These are phyloP conservation scores for Fusarium tupiense DNA, from an alignment of 2,329 filamentous ascomycete genomes.

Conservation along the genomic window DNA sequence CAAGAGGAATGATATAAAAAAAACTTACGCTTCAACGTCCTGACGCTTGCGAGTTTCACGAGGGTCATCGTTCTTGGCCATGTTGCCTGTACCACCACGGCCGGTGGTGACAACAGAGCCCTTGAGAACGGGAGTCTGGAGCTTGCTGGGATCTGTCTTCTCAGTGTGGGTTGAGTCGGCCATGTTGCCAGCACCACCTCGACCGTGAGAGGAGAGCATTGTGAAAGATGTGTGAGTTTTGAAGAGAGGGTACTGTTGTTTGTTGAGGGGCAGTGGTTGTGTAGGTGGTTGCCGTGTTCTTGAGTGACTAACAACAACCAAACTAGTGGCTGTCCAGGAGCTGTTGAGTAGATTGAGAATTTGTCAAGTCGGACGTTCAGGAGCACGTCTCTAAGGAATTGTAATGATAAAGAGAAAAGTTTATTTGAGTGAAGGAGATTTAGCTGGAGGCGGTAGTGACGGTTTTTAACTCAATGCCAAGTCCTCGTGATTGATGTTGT, in stretches of 20 bases:
- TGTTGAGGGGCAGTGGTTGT: neutral
- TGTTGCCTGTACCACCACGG: slow-evolving; percentile 88
- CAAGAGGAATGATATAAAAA: slow-evolving; percentile 29
- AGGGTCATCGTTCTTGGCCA: slow-evolving; percentile 78
- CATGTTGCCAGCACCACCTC: slow-evolving; percentile 83
- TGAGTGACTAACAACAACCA: neutral
- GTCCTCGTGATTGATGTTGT: slow-evolving; percentile 36
- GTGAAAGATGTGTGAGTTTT: slow-evolving; percentile 12
- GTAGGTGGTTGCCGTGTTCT: neutral
- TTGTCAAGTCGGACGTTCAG: neutral
- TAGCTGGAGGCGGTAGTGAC: slow-evolving; percentile 7
- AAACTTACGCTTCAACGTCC: slow-evolving; percentile 77
- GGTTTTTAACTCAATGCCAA: slow-evolving; percentile 38
- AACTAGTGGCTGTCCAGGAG: neutral
- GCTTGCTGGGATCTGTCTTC: slow-evolving; percentile 67
- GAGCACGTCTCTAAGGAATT: neutral
- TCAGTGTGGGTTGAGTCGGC: slow-evolving; percentile 62
- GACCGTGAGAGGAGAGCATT: slow-evolving; percentile 73
- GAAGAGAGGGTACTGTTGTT: neutral
- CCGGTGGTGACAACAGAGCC: slow-evolving; percentile 87
- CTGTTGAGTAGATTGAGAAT: neutral
- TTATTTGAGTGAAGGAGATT: neutral
- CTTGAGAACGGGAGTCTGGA: slow-evolving; percentile 86
- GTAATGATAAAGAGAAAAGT: neutral
- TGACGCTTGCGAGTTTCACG: slow-evolving; percentile 80